These are phyloP conservation scores for Leishmania tarentolae DNA, from an alignment of 208 protist genomes.

Conservation along the genomic window DNA sequence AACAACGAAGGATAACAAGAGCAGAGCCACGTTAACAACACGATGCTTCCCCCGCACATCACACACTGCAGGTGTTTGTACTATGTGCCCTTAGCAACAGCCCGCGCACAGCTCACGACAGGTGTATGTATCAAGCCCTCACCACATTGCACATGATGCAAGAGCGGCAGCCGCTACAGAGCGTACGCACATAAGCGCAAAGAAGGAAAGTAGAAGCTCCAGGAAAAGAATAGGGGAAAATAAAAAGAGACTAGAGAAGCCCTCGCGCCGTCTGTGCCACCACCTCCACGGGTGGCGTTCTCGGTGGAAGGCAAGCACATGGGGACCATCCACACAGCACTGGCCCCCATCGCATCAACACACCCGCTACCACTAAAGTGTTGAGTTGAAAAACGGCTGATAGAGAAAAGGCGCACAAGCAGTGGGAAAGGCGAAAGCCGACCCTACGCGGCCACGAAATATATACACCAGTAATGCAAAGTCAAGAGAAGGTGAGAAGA, in stretches of 20 bases:
- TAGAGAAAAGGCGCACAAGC: not conserved
- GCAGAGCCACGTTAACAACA: not conserved
- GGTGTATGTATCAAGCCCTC: too few species aligned
- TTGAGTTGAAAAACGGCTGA: not conserved
- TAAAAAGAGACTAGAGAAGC: not conserved
- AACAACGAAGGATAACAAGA: not conserved
- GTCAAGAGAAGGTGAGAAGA: conserved; percentile 13
- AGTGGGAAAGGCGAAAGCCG: not conserved
- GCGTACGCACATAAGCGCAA: not conserved
- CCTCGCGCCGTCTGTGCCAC: not conserved
- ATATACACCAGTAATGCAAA: not conserved
- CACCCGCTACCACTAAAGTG: not conserved
- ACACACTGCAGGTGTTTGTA: not conserved
- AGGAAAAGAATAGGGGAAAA: not conserved
- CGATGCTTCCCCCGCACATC: not conserved
- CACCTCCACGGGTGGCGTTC: not conserved
- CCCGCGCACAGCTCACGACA: not conserved
- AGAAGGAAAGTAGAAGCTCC: not conserved
- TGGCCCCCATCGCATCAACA: not conserved
- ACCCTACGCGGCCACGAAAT: not conserved
- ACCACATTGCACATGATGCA: not conserved
- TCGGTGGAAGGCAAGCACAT: not conserved
- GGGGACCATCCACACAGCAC: not conserved
- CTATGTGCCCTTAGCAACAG: not conserved
- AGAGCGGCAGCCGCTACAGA: not conserved